Base-by-base conservation (phyloP, 1,139 yeast genomes). In the Fermentozyma sake region DNA sequence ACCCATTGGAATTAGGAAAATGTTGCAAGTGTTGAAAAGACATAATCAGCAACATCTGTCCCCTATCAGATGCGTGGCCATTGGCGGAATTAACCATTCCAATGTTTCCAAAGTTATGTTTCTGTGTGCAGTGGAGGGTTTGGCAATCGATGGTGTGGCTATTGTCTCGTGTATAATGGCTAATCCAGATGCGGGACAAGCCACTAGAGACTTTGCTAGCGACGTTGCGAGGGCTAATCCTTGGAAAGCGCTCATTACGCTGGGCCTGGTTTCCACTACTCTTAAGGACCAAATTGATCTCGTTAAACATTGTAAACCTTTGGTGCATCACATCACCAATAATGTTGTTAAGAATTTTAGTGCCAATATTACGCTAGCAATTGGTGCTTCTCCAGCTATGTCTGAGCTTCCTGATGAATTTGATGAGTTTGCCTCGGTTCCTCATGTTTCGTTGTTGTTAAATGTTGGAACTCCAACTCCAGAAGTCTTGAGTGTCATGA, bases 321-420 rank as follows among this genome's bases (percentile, higher is more conserved):
- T 89, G 43, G 78, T 85, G 5, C 96, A 89, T 48, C 95, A 87
- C 43, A 79, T 89, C 37, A 87, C 96, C 20, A 89, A 89, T 48
- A 72, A 73, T 32, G 96, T 89, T n/a, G 96, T 83, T 21, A 84
- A 85, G 48, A 81, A 85, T 48, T 78, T 85, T 48, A 80, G 87
- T 38, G 96, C 97, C 16, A 87, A 89, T 46, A 83, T 85, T n/a
- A 77, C 93, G 0, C 59, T 89, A 30, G 87, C 96, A 0, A 58
- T 80, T 14, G 95, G 95, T 2, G 93, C 82, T 0, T 79, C 94
- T 2, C 96, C 97, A 3, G 78, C 85, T 14, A 89, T 89, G 96
- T 80, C 94, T n/a, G 95, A 85, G 44, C 64, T 79, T 24, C 43
- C 64, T 1, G 72, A 63, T 2, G 96, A 89, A 48, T 86, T 70